These are phyloP conservation scores for Solanum chacoense DNA, from an alignment of 305 asterid species.

Conservation along the genomic window DNA sequence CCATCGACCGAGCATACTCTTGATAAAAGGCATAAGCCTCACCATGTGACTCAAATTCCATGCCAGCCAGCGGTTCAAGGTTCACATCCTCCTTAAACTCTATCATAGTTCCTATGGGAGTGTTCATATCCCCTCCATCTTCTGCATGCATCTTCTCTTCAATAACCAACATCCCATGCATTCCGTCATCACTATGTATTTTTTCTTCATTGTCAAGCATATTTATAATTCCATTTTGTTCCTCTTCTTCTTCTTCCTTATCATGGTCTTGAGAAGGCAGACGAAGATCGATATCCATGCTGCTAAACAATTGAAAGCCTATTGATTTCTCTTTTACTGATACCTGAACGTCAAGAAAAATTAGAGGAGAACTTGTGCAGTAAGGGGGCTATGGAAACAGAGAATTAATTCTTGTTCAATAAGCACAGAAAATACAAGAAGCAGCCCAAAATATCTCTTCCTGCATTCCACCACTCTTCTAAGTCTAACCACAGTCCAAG, in stretches of 20 bases:
- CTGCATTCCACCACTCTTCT: neutral
- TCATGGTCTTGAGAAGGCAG: conserved; percentile 87
- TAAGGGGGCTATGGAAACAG: neutral
- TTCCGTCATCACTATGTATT: conserved; percentile 43
- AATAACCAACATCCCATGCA: conserved; percentile 35
- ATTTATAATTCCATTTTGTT: conserved; percentile 44
- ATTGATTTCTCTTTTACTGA: conserved; percentile 4
- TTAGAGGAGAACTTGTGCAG: neutral
- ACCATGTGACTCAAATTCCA: conserved; percentile 83
- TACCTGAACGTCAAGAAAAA: conserved; percentile 20
- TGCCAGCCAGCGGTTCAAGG: conserved; percentile 84
- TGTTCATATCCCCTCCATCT: conserved; percentile 45
- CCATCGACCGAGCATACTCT: conserved; percentile 80
- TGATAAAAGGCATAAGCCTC: conserved; percentile 84
- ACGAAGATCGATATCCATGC: conserved; percentile 91
- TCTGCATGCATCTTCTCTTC: conserved; percentile 51
- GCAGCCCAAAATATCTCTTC: neutral
- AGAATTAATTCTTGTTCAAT: neutral
- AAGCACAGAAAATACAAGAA: neutral
- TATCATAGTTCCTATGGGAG: conserved; percentile 35
- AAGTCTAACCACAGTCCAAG: neutral
- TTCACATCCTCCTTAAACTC: conserved; percentile 62
- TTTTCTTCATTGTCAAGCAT: conserved; percentile 69
- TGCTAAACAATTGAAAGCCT: conserved; percentile 12
- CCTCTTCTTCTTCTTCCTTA: conserved; percentile 55